Percentiles rank a stretch among this genome's conserved stretches.
These are phyloP conservation scores for Plectosphaerella cucumerina DNA, from an alignment of 2,329 filamentous ascomycete genomes.

Conservation along the genomic window DNA sequence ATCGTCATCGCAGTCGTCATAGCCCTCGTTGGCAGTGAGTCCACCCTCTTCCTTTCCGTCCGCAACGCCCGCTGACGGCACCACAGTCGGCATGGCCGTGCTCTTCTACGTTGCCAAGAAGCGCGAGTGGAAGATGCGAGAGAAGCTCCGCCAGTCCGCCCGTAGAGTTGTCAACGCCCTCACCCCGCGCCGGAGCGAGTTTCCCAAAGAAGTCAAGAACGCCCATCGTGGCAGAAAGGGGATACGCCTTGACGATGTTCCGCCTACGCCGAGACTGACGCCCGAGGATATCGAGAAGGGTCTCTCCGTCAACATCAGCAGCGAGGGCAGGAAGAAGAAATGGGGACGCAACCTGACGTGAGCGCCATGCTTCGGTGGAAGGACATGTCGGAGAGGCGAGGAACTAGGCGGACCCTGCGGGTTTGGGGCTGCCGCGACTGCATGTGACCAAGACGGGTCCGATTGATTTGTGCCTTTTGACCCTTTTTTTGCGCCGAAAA, in stretches of 20 bases:
- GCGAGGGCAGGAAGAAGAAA: constrained; percentile 23
- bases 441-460: constrained; percentile 2
- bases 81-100: constrained; percentile 35
- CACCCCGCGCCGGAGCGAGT: constrained; percentile 58
- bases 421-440: constrained; percentile 3
- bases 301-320: constrained; percentile 30
- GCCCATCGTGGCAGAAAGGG: constrained; percentile 20
- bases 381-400: no score
- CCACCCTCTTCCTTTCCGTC: not conserved
- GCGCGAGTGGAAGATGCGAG: constrained; percentile 74
- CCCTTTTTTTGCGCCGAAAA: not conserved
- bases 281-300: constrained; percentile 59
- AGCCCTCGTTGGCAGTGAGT: constrained; percentile 65
- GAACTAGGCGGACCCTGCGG: no score
- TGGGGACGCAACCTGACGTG: constrained; percentile 13
- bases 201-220: constrained; percentile 54
- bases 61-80: not conserved
- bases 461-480: constrained; percentile 5
- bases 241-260: constrained; percentile 50
- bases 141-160: constrained; percentile 66
- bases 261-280: constrained; percentile 52
- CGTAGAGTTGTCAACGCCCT: constrained; percentile 57
- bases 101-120: constrained; percentile 82
- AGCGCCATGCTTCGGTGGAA: not conserved
- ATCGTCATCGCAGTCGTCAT: constrained; percentile 66